phyloP scores from a whole-genome alignment of 1,284 basidiomycete species.

The Melanopsichium pennsylvanicum region DNA sequence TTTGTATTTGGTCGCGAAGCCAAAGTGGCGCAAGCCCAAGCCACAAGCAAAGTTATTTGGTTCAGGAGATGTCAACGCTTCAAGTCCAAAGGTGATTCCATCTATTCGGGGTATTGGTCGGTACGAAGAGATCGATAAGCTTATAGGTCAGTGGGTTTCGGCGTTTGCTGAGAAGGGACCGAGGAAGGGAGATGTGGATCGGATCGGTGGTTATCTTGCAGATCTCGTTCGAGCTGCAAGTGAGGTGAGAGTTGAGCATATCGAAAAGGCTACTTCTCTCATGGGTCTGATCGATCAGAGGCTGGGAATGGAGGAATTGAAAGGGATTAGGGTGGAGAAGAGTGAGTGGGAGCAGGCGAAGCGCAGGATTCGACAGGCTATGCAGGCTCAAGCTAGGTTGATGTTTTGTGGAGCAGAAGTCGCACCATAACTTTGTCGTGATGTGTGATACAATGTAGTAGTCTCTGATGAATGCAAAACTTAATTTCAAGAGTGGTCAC shows the following conservation, averaged over 20 bases:
- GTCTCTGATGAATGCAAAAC: too few species aligned
- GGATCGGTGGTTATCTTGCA: constrained; percentile 24
- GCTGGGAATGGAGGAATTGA: not conserved
- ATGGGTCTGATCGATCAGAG: constrained; percentile 6
- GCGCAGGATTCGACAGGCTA: not conserved
- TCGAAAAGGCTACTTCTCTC: constrained; percentile 14
- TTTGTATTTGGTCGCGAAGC: constrained; percentile 15
- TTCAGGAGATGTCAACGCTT: not conserved
- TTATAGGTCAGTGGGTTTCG: constrained; percentile 42
- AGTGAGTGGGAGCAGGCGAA: constrained; percentile 18
- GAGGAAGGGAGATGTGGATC: constrained; percentile 43
- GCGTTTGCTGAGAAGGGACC: constrained; percentile 41
- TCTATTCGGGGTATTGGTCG: constrained; percentile 32
- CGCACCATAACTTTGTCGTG: not conserved
- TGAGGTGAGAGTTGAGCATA: constrained; percentile 11
- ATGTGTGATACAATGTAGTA: too few species aligned
- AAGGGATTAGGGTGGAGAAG: not conserved
- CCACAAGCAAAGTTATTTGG: constrained; percentile 14
- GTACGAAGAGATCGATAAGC: constrained; percentile 11
- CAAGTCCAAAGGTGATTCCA: not conserved
- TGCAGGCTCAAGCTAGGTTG: constrained; percentile 10
- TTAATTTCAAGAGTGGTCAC: too few species aligned
- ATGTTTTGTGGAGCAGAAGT: constrained; percentile 22
- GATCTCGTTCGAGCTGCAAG: constrained; percentile 6
- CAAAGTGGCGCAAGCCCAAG: not conserved